A percentile compares a stretch with the other conserved stretches of the same genome.
Evolutionary conservation across 768 basidiomycete genomes (phyloP).

Genomic region (Coprinopsis strossmayeri): DNA sequence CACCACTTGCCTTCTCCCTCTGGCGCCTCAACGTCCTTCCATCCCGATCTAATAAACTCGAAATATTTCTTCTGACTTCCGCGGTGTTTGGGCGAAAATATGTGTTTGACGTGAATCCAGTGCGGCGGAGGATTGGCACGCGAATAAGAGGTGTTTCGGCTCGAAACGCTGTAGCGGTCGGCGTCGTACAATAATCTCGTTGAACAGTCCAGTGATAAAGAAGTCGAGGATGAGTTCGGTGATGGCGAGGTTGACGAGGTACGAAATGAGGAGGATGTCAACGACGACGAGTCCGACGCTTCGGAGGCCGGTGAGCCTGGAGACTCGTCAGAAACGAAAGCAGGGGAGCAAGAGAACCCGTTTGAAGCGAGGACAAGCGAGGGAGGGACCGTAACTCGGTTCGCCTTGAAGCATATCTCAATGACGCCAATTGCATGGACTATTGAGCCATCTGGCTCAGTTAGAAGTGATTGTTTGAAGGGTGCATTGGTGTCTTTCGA

Average conservation of each 20-base stretch:
- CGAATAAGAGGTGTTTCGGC: too few relatives aligned
- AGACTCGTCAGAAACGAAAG: neutral
- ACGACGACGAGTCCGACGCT: neutral
- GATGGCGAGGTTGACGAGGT: too few relatives aligned
- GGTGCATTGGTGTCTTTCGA: neutral
- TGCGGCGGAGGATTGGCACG: too few relatives aligned
- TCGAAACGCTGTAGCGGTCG: too few relatives aligned
- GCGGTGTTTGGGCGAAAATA: neutral
- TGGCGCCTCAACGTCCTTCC: constrained; percentile 1
- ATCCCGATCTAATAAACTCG: neutral
- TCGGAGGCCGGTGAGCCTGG: neutral
- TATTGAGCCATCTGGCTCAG: constrained; percentile 47
- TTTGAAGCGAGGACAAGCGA: constrained; percentile 51
- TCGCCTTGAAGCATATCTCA: constrained; percentile 62
- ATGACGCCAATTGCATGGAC: constrained; percentile 61
- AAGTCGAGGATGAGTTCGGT: too few relatives aligned
- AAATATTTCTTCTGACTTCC: neutral
- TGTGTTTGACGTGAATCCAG: neutral
- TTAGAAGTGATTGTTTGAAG: neutral
- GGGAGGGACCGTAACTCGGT: constrained; percentile 72
- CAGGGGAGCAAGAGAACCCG: too few relatives aligned
- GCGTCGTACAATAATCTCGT: too few relatives aligned
- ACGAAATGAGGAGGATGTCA: neutral
- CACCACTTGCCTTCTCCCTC: too few relatives aligned
- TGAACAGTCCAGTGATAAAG: too few relatives aligned